Evolutionary conservation across 345 rosid species (phyloP).

Genomic region (Excoecaria agallocha): DNA sequence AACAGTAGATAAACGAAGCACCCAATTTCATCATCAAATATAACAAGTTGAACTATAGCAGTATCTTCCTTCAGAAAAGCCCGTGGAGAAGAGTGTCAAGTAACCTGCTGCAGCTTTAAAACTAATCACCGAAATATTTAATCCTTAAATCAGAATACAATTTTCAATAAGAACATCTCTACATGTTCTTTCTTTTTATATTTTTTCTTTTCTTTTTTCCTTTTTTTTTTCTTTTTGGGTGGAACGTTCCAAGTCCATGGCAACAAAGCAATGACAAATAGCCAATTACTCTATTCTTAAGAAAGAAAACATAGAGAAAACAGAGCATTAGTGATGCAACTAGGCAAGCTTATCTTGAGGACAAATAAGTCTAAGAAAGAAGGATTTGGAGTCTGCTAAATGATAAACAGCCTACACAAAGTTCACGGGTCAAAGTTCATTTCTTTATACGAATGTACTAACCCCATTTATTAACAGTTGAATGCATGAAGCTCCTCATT

Average conservation of each 20-base stretch:
- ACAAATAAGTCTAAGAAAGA: neutral
- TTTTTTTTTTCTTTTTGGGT: neutral
- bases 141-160: slow-evolving; percentile 31
- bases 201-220: neutral
- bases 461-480: neutral
- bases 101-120: slow-evolving; percentile 62
- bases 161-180: slow-evolving; percentile 23
- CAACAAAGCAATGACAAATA: neutral
- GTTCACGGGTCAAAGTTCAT: neutral
- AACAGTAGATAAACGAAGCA: slow-evolving; percentile 64
- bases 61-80: slow-evolving; percentile 84
- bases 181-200: no score
- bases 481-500: neutral
- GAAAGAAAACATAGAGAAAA: neutral
- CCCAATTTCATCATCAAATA: slow-evolving; percentile 67
- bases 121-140: slow-evolving; percentile 46
- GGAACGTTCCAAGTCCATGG: neutral
- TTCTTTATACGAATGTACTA: neutral
- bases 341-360: neutral
- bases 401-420: neutral
- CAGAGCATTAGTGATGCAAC: slow-evolving; percentile 1
- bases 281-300: neutral
- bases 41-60: slow-evolving; percentile 69
- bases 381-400: neutral
- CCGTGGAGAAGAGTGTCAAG: slow-evolving; percentile 76